Percentiles rank a stretch among this genome's conserved stretches.
Conservation (phyloP, 441 rosid species). For the Euphorbia corollata region DNA sequence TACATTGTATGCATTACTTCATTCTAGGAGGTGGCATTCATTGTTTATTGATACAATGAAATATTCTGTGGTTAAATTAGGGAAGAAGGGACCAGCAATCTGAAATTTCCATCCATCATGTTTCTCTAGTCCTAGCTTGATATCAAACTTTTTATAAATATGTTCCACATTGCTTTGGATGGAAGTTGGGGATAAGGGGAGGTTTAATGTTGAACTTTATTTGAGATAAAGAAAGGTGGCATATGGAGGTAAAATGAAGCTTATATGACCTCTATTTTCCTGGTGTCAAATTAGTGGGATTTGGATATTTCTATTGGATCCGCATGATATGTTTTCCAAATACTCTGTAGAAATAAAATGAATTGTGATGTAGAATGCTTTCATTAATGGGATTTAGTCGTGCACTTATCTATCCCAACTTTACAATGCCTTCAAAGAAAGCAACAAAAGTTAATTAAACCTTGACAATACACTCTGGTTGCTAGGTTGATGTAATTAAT, state of each 20-base stretch:
- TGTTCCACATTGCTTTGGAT: not conserved
- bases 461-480: not conserved
- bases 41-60: not conserved
- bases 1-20: not conserved
- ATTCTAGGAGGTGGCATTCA: not conserved
- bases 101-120: not conserved
- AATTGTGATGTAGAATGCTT: not conserved
- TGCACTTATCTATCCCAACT: not conserved
- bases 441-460: not conserved
- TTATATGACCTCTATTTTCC: not conserved
- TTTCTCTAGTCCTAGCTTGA: not conserved
- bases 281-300: not conserved
- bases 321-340: not conserved
- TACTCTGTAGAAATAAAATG: not conserved
- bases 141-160: not conserved
- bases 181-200: not conserved
- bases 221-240: not conserved
- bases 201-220: not conserved
- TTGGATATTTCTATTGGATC: not conserved
- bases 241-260: not conserved
- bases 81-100: not conserved
- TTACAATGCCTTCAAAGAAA: not conserved
- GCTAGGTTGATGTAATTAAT: not conserved
- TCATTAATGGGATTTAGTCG: not conserved
- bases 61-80: not conserved